Evolutionary conservation across 345 rosid genomes (phyloP).

Genomic region (Euphorbia pulcherrima): DNA sequence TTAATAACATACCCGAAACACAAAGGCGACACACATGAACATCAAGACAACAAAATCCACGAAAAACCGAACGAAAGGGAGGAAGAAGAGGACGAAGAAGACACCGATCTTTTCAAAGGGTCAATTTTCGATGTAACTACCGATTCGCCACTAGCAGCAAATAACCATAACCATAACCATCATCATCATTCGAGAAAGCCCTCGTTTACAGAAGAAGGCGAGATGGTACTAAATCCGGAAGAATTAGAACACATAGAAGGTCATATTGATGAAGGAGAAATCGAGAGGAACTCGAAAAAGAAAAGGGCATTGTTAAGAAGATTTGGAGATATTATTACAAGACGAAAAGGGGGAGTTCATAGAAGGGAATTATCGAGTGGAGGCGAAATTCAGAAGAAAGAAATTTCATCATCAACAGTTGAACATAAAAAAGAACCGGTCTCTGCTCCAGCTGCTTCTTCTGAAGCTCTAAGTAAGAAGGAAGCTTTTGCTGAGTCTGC

Average conservation of each 20-base stretch:
- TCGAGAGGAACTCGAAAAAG: conserved; percentile 48
- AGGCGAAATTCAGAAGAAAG: conserved; percentile 7
- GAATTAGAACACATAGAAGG: conserved; percentile 45
- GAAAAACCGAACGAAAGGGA: conserved; percentile 19
- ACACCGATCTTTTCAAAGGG: conserved; percentile 52
- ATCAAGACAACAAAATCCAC: conserved; percentile 23
- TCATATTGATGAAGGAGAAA: conserved; percentile 50
- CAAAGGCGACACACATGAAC: conserved; percentile 30
- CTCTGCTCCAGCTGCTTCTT: neutral
- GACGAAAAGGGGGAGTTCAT: conserved; percentile 38
- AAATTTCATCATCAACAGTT: neutral
- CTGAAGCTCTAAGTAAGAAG: neutral
- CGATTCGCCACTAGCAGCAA: conserved; percentile 42
- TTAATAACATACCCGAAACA: conserved; percentile 42
- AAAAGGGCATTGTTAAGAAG: conserved; percentile 69
- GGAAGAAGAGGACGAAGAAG: conserved; percentile 18
- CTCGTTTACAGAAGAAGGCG: conserved; percentile 41
- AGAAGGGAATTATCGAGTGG: conserved; percentile 32
- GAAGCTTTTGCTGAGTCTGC: neutral
- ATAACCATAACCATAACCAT: neutral
- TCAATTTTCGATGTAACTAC: conserved; percentile 59
- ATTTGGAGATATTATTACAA: conserved; percentile 60
- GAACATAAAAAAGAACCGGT: conserved; percentile 14
- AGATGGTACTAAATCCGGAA: conserved; percentile 31
- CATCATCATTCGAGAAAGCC: conserved; percentile 44